Percentiles rank a stretch among this genome's conserved stretches.
These are phyloP conservation scores for Aspergillus fumigatiaffinis DNA, from an alignment of 2,329 filamentous ascomycete genomes.

Conservation along the genomic window DNA sequence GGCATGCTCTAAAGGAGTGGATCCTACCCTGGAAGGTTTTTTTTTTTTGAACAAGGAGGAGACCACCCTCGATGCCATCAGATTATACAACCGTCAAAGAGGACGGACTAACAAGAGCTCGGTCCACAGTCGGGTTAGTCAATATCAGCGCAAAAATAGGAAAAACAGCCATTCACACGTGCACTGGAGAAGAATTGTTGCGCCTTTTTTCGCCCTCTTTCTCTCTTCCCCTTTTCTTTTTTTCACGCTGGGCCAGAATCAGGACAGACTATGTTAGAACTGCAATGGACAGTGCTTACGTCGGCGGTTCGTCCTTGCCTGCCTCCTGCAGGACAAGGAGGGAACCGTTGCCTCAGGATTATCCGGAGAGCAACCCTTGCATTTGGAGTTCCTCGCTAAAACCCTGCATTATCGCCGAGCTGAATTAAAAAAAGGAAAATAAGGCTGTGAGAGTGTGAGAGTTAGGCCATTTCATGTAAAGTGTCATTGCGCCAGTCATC, in stretches of 20 bases:
- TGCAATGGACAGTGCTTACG: constrained; percentile 6
- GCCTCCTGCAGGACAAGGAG: constrained; percentile 12
- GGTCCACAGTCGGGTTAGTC: constrained; percentile 10
- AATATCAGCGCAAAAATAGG: constrained; percentile 3
- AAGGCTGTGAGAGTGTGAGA: not conserved
- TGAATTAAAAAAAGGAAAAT: not conserved
- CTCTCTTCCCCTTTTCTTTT: constrained; percentile 3
- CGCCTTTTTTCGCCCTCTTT: constrained; percentile 1
- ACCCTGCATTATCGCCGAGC: constrained; percentile 6
- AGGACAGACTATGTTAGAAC: not conserved
- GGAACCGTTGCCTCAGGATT: constrained; percentile 12
- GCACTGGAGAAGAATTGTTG: constrained; percentile 7
- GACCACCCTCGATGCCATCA: constrained; percentile 19
- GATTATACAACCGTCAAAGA: constrained; percentile 12
- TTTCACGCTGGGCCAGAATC: not conserved
- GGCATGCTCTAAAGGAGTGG: constrained; percentile 17
- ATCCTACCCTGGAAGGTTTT: constrained; percentile 12
- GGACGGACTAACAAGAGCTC: constrained; percentile 10
- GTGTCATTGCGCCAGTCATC: not conserved
- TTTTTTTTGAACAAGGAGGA: constrained; percentile 13
- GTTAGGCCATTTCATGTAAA: not conserved
- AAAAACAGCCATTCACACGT: constrained; percentile 20
- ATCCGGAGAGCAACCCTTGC: constrained; percentile 14
- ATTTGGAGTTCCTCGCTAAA: constrained; percentile 12
- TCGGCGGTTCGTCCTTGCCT: constrained; percentile 12